Evolutionary conservation across 305 asterid genomes (phyloP), one percentile per base, ranked within the genome.

Genomic region (Fraxinus floribunda): DNA sequence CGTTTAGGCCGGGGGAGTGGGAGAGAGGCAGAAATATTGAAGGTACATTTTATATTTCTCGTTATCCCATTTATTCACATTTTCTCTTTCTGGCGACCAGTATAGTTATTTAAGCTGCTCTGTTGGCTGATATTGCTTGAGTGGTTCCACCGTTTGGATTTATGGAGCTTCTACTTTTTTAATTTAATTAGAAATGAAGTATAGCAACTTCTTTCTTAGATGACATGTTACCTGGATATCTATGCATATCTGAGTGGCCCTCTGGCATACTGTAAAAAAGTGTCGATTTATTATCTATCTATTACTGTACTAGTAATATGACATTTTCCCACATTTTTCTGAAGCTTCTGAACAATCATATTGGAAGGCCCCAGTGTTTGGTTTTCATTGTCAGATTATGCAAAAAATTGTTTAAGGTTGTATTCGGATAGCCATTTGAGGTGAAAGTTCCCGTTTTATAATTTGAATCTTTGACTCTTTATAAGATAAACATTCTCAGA

Each of bases 1-100:
- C 88, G 15, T 89, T 82, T 24, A 95, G 83, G 87, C 91, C 85
- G 57, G 91, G 88, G 75, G 93, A 89, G 75, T 91, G 91, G 93
- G 95, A 88, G 86, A 92, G 87, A 84, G 90, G 94, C 89, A 82
- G 80, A 83, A 89, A 86, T 72, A 75, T 81, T 49, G 97, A 88
- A 92, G 99, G 98, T 96, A 92, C 77, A 39, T 75, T 83, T 74
- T 78, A 15, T 62, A 10, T 38, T 83, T 64, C 44, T 76, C 78
- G 18, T 75, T 77, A 34, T 38, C 64, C 81, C 75, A 60, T 41
- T n/a, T 49, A 7, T 75, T 60, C 78, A 34, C 64, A 62, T 49
- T 62, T 35, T 76, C 46, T 30, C 75, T 46, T 74, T 83, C 68
- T 1, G 70, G 72, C 1, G 71, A 79, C 75, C 49, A 44, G 29